Conservation (phyloP, 345 rosid species). For the Hypericum androsaemum region DNA sequence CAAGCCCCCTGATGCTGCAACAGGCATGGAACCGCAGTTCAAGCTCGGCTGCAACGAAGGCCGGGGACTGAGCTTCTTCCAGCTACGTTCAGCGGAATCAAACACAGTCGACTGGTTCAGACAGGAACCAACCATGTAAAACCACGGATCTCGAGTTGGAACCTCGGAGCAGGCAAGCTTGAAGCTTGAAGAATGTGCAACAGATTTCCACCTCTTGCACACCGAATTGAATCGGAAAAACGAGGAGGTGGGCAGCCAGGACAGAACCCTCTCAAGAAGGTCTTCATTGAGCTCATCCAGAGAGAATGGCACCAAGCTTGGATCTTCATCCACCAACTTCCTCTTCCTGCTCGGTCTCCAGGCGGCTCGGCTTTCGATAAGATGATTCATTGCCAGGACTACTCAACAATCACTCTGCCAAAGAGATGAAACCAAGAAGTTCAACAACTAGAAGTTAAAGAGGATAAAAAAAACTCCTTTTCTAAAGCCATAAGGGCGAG, state of each 20-base stretch:
- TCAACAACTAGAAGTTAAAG: too few relatives aligned
- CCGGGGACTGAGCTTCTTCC: constrained; percentile 46
- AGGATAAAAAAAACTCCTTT: too few relatives aligned
- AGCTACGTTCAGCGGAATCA: constrained; percentile 52
- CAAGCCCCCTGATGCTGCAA: constrained; percentile 73
- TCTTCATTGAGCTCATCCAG: constrained; percentile 69
- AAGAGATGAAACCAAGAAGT: constrained; percentile 1
- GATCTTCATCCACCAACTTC: constrained; percentile 31
- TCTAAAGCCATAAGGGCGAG: too few relatives aligned
- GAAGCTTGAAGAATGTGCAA: constrained; percentile 54
- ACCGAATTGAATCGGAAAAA: constrained; percentile 59
- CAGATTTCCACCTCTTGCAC: constrained; percentile 82
- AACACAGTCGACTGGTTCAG: constrained; percentile 37
- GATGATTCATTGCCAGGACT: constrained; percentile 24
- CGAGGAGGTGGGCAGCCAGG: constrained; percentile 69
- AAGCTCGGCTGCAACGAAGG: constrained; percentile 16
- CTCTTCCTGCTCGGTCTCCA: constrained; percentile 40
- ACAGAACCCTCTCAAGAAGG: constrained; percentile 71
- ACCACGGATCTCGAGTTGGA: constrained; percentile 74
- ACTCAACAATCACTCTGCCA: constrained; percentile 14
- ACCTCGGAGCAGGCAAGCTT: constrained; percentile 64
- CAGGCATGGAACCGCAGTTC: constrained; percentile 35
- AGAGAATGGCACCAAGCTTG: constrained; percentile 23
- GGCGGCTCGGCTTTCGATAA: constrained; percentile 8
- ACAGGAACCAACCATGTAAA: constrained; percentile 51